Base-by-base conservation (phyloP, 148 eudicot species). In the Cornus suecica region DNA sequence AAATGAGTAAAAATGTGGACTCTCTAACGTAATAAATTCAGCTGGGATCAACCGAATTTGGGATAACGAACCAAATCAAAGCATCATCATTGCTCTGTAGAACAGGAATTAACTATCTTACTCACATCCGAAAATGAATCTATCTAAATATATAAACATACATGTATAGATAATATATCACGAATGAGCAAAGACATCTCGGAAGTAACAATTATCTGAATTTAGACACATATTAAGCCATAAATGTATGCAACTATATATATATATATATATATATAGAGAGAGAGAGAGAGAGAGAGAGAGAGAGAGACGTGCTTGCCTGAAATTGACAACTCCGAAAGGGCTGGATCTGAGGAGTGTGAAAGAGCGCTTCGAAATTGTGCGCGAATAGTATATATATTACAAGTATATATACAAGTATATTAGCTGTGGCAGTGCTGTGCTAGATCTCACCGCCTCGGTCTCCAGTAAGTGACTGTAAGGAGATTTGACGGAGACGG, bases 1-100 rank as follows among this genome's bases (percentile, higher is more conserved):
- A 4, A 30, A 30, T 27, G n/a, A 10, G 20, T 4, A 10, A 8
- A 71, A 3, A 27, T 28, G 58, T 10, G 4, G 15, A 42, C 3
- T 22, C 15, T 30, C 5, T 7, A n/a, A 37, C 58, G 22, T 34
- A 61, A 28, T 27, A 23, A 42, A 61, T 24, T 9, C 8, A 72
- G n/a, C 74, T 56, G 30, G 51, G 68, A 42, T 74, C 69, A 26
- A 18, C 18, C 58, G 27, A 73, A 24, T 74, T 74, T 15, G 11
- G 58, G 76, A 41, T 31, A 34, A 42, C 32, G 58, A 42, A 22
- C 61, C 69, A 42, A 64, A 63, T 25, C 56, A 58, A 58, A 1
- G n/a, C n/a, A 58, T 58, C 20, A 20, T 58, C 62, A 22, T 4
- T 20, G 62, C 62, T 58, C 8, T 58, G 54, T 48, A 16, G 18